A percentile compares a stretch with the other conserved stretches of the same genome.
Evolutionary conservation across 345 rosid species (phyloP).

Genomic region (Odontarrhena argentea): DNA sequence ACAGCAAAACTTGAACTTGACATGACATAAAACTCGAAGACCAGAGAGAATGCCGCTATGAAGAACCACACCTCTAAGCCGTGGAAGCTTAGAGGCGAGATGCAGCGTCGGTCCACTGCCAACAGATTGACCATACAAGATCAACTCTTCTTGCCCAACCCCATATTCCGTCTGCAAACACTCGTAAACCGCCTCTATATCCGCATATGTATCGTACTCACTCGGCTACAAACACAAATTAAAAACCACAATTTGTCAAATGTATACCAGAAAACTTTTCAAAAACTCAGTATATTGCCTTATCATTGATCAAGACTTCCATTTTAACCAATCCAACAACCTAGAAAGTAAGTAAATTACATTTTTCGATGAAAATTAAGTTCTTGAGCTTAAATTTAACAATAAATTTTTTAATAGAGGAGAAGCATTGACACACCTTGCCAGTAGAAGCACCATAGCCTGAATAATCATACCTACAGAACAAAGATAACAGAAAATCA

Average conservation of each 20-base stretch:
- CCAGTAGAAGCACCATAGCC: slow-evolving; percentile 98
- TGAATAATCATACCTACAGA: slow-evolving; percentile 89
- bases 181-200: slow-evolving; percentile 93
- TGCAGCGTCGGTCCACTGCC: slow-evolving; percentile 98
- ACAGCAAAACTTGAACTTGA: slow-evolving; percentile 77
- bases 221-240: slow-evolving; percentile 65
- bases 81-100: slow-evolving; percentile 91
- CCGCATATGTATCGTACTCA: slow-evolving; percentile 90
- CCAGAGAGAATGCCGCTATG: slow-evolving; percentile 99
- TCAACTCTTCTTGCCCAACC: slow-evolving; percentile 83
- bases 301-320: too few species aligned
- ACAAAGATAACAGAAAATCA: background rate
- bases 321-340: slow-evolving; percentile 26
- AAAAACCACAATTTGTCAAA: background rate
- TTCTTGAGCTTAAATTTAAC: slow-evolving; percentile 1
- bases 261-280: background rate
- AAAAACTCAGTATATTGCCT: background rate
- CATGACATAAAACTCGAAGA: slow-evolving; percentile 97
- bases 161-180: slow-evolving; percentile 94
- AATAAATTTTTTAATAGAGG: background rate
- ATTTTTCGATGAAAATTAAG: background rate
- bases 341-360: background rate
- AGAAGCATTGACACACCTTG: slow-evolving; percentile 61
- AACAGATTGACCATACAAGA: slow-evolving; percentile 95
- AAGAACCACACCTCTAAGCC: slow-evolving; percentile 95